Percentiles rank a stretch among this genome's conserved stretches.
phyloP scores from a whole-genome alignment of 2,329 filamentous ascomycete species.

The Didymella pinodella region DNA sequence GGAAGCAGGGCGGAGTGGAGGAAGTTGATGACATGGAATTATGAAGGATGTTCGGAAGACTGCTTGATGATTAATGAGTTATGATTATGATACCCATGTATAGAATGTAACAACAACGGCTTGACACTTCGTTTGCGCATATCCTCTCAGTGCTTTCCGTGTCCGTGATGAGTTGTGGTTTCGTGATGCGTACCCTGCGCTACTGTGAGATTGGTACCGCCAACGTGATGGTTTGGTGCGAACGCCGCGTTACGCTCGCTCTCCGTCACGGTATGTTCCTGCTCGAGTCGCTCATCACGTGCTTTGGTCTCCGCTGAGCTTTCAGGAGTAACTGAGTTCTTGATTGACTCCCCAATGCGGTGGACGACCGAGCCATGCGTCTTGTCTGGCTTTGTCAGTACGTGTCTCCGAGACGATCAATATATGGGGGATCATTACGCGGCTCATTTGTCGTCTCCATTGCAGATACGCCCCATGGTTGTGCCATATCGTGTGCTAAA shows the following conservation, averaged over 20 bases:
- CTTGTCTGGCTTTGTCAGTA: conserved; percentile 3
- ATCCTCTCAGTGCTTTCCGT: neutral
- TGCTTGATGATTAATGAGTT: neutral
- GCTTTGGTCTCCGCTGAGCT: conserved; percentile 2
- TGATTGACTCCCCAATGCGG: conserved; percentile 8
- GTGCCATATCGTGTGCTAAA: conserved; percentile 1
- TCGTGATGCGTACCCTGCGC: conserved; percentile 5
- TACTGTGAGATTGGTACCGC: conserved; percentile 13
- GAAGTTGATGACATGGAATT: conserved; percentile 11
- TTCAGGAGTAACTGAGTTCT: conserved; percentile 9
- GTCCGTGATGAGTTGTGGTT: neutral
- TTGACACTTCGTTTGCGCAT: neutral
- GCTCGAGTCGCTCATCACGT: conserved; percentile 7
- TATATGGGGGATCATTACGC: neutral
- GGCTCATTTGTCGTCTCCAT: conserved; percentile 9
- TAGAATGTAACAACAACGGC: neutral
- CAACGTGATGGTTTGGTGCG: conserved; percentile 8
- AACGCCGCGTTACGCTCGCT: conserved; percentile 4
- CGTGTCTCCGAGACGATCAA: neutral
- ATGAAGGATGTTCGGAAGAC: neutral
- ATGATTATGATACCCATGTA: neutral
- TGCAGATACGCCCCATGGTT: conserved; percentile 16
- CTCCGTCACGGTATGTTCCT: conserved; percentile 9
- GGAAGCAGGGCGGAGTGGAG: neutral
- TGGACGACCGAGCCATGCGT: conserved; percentile 8